Conservation (phyloP, 352 stramenopile genomes). For the Globisporangium irregulare region DNA sequence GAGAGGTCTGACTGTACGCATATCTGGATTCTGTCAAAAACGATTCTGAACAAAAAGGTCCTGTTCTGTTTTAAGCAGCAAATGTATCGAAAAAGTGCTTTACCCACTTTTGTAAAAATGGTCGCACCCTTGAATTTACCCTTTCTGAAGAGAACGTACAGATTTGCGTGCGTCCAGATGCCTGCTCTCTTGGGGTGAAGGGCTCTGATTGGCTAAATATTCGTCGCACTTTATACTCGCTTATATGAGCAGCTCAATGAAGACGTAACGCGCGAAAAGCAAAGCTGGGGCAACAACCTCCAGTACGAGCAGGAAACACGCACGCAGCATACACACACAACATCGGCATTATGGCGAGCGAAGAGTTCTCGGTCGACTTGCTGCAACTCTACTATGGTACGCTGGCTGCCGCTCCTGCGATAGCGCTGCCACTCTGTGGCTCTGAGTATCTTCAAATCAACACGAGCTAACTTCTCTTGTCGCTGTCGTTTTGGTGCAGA, state of each 20-base stretch:
- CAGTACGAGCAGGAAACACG: neutral
- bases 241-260: neutral
- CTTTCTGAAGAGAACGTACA: too few species aligned
- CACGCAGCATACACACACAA: neutral
- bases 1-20: too few species aligned
- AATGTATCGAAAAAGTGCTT: too few species aligned
- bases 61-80: too few species aligned
- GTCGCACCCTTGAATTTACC: too few species aligned
- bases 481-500: conserved; percentile 30
- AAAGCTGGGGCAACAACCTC: neutral
- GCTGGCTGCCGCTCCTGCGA: neutral
- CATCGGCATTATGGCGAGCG: conserved; percentile 45
- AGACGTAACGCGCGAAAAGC: conserved; percentile 10
- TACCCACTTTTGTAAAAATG: too few species aligned
- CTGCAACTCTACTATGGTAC: conserved; percentile 87
- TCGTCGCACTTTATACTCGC: too few species aligned
- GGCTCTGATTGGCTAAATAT: neutral
- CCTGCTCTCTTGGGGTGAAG: neutral
- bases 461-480: neutral
- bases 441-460: neutral
- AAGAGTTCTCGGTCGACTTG: conserved; percentile 83
- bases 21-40: too few species aligned
- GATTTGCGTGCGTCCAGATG: too few species aligned
- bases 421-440: neutral
- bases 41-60: too few species aligned